A percentile compares a stretch with the other conserved stretches of the same genome.
Evolutionary conservation across 2,329 filamentous ascomycete species (phyloP).

Genomic region (Talaromyces sp.): DNA sequence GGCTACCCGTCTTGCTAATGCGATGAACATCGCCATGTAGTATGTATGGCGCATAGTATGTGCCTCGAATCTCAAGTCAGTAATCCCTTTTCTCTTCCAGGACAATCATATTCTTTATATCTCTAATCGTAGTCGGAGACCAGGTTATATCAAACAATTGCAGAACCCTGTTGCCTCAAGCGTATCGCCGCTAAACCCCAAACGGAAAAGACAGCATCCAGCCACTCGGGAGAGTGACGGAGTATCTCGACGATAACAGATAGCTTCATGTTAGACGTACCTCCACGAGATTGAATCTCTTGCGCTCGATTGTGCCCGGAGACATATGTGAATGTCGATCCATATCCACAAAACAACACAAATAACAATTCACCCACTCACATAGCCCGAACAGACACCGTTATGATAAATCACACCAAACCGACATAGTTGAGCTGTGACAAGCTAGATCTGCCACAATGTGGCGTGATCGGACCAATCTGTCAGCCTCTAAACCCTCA

Average conservation of each 20-base stretch:
- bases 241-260: constrained; percentile 6
- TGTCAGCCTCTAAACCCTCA: constrained; percentile 46
- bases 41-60: not conserved
- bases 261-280: not conserved
- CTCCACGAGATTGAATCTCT: not conserved
- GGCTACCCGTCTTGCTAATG: not conserved
- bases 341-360: too few species aligned
- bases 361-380: not conserved
- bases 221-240: not conserved
- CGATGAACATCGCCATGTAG: not conserved
- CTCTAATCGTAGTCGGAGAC: not conserved
- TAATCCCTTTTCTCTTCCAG: not conserved
- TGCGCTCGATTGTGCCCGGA: not conserved
- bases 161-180: not conserved
- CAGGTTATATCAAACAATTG: not conserved
- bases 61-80: not conserved
- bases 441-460: constrained; percentile 58
- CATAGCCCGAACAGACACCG: not conserved
- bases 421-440: constrained; percentile 9
- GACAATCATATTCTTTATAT: not conserved
- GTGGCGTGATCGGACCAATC: constrained; percentile 99
- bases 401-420: constrained; percentile 9
- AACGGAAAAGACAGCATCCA: constrained; percentile 13
- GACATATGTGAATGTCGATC: not conserved
- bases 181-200: constrained; percentile 10